These are phyloP conservation scores for Helminthosporium solani DNA, from an alignment of 2,329 filamentous ascomycete species.

Conservation along the genomic window DNA sequence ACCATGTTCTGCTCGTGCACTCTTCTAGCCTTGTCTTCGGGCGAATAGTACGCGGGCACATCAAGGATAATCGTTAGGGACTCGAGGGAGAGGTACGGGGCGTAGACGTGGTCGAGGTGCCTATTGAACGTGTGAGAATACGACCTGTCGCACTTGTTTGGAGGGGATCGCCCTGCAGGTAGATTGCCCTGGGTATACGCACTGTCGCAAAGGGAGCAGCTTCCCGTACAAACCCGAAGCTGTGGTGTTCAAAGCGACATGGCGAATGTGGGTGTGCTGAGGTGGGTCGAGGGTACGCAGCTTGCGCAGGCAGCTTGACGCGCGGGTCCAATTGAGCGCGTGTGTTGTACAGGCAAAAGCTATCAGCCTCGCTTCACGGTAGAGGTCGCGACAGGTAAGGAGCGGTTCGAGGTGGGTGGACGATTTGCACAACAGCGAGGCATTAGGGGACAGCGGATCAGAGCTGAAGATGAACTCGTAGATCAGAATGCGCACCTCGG, in stretches of 20 bases:
- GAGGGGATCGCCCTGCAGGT: not conserved
- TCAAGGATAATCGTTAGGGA: constrained; percentile 16
- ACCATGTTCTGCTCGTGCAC: constrained; percentile 9
- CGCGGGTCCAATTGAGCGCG: constrained; percentile 9
- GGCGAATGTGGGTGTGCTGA: constrained; percentile 5
- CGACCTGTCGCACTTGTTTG: no score
- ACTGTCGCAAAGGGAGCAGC: constrained; percentile 7
- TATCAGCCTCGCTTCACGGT: constrained; percentile 11
- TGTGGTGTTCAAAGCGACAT: constrained; percentile 5
- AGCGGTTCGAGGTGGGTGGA: constrained; percentile 9
- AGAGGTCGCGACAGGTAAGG: constrained; percentile 11
- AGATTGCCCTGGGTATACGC: not conserved
- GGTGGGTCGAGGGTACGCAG: constrained; percentile 10
- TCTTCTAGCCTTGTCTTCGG: not conserved
- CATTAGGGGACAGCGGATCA: not conserved
- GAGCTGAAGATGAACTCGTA: constrained; percentile 14
- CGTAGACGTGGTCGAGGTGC: constrained; percentile 7
- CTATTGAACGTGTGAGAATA: not conserved
- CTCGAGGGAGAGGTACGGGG: constrained; percentile 7
- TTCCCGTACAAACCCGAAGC: constrained; percentile 3
- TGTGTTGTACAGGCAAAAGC: constrained; percentile 15
- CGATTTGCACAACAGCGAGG: constrained; percentile 2
- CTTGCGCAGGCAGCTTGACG: constrained; percentile 1
- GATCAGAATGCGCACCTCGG: constrained; percentile 14
- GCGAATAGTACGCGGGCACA: constrained; percentile 3